Base-by-base conservation (phyloP, 192 early-diverging fungal genomes). In the Entomortierella parvispora region DNA sequence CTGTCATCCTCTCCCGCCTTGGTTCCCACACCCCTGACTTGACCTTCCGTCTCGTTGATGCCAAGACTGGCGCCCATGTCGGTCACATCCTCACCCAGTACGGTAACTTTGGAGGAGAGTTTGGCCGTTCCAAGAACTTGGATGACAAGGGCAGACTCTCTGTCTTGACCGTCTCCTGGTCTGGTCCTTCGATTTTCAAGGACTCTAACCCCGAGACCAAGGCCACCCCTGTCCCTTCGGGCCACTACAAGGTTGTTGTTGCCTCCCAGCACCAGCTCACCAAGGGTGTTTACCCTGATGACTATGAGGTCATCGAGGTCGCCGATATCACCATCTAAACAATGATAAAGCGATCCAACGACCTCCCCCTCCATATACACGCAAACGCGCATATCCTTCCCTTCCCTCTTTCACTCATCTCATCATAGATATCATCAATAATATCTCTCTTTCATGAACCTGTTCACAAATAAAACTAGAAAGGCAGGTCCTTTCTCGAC, bases 301-400 rank as follows among this genome's bases (percentile, higher is more conserved):
- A 72, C 62, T 72, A 64, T 59, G 70, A 72, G 62, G 48, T 59
- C 47, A 57, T 48, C 29, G 62, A 65, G 34, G 48, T 72, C 32
- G 70, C 69, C 26, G 34, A 62, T 6, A 40, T 71, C 26, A 58
- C 52, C 26, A 1, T 63, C 10, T 71, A 71, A 63, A 62, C 22
- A 15, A 44, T 29, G 3, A 8, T 11, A 29, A 45, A 11, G n/a
- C 2, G 44, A 45, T 45, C 44, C 12, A 45, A 45, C 14, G 44
- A 45, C 12, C 18, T 34, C n/a, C 37, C 33, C 9, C 1, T 23
- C 42, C 14, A 42, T 50, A 22, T 50, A 15, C 49, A 22, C 49
- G 17, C 49, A 22, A 10, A 22, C 49, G 17, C 49, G 17, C 49
- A 17, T 29, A 9, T 54, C 52, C 23, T 55, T n/a, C 40, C 43